phyloP scores from a whole-genome alignment of 2,329 filamentous ascomycete genomes.

The Ceratocystis destructans region DNA sequence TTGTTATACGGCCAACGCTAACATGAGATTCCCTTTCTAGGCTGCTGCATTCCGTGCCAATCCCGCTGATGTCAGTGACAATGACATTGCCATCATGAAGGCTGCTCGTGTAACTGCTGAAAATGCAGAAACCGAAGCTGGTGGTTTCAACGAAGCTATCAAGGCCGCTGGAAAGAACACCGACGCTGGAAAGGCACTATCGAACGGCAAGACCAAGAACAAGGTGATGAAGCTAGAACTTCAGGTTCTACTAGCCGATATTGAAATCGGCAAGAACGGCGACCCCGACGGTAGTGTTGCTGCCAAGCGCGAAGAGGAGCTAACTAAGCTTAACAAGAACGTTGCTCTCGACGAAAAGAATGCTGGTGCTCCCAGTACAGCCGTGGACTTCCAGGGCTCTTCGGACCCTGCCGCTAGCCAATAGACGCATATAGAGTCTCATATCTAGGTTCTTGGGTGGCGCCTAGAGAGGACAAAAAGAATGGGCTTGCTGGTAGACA shows the following conservation, averaged over 20 bases:
- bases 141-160: constrained; percentile 41
- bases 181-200: constrained; percentile 32
- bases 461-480: neutral
- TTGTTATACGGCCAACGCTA: neutral
- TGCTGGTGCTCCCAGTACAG: constrained; percentile 27
- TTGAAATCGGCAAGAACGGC: constrained; percentile 38
- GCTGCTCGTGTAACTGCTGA: constrained; percentile 38
- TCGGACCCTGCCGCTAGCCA: constrained; percentile 13
- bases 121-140: constrained; percentile 35
- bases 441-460: neutral
- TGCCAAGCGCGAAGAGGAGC: constrained; percentile 26
- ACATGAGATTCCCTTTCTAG: constrained; percentile 22
- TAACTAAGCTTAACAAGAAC: constrained; percentile 41
- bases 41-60: constrained; percentile 28
- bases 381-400: constrained; percentile 27
- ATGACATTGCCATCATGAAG: constrained; percentile 38
- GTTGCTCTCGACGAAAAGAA: constrained; percentile 29
- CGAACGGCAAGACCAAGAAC: constrained; percentile 44
- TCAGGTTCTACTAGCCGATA: constrained; percentile 31
- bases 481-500: neutral
- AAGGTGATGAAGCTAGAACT: constrained; percentile 46
- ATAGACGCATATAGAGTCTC: neutral
- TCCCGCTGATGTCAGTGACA: constrained; percentile 33
- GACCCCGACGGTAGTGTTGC: constrained; percentile 11
- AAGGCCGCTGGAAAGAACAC: constrained; percentile 30